These are phyloP conservation scores for Scedosporium dehoogii DNA, from an alignment of 2,329 filamentous ascomycete genomes.

Conservation along the genomic window DNA sequence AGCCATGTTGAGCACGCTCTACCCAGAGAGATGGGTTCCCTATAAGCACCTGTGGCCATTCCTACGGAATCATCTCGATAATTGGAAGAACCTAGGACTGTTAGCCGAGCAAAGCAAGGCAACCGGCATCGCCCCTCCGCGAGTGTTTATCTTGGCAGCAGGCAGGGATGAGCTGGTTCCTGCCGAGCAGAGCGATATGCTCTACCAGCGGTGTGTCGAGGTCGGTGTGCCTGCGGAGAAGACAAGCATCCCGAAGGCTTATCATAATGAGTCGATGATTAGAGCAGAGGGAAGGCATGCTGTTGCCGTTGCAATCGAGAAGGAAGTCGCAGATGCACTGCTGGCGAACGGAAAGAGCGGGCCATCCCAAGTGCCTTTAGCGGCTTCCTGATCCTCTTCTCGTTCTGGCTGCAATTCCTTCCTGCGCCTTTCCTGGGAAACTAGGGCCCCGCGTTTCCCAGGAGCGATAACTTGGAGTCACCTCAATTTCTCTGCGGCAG, in stretches of 20 bases:
- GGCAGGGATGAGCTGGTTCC: constrained; percentile 51
- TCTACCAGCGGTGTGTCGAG: constrained; percentile 36
- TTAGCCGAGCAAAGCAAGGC: constrained; percentile 25
- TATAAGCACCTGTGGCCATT: constrained; percentile 69
- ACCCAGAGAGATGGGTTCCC: constrained; percentile 71
- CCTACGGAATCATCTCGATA: constrained; percentile 54
- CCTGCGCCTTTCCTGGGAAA: too few relatives aligned
- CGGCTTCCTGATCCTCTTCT: neutral
- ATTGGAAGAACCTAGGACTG: constrained; percentile 36
- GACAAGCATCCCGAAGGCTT: constrained; percentile 34
- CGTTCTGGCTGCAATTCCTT: too few relatives aligned
- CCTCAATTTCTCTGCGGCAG: too few relatives aligned
- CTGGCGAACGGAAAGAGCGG: neutral
- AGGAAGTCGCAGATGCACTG: neutral
- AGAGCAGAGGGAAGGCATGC: constrained; percentile 31
- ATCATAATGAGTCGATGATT: constrained; percentile 47
- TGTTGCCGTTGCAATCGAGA: constrained; percentile 31
- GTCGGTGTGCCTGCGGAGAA: constrained; percentile 35
- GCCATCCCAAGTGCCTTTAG: neutral
- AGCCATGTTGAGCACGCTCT: constrained; percentile 61
- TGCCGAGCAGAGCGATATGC: constrained; percentile 32
- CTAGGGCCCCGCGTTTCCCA: too few relatives aligned
- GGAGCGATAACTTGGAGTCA: too few relatives aligned
- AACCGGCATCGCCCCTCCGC: constrained; percentile 18
- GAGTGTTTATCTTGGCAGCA: constrained; percentile 42